phyloP scores from a whole-genome alignment of 257 asterid genomes.

The Solanum sparsipilum region DNA sequence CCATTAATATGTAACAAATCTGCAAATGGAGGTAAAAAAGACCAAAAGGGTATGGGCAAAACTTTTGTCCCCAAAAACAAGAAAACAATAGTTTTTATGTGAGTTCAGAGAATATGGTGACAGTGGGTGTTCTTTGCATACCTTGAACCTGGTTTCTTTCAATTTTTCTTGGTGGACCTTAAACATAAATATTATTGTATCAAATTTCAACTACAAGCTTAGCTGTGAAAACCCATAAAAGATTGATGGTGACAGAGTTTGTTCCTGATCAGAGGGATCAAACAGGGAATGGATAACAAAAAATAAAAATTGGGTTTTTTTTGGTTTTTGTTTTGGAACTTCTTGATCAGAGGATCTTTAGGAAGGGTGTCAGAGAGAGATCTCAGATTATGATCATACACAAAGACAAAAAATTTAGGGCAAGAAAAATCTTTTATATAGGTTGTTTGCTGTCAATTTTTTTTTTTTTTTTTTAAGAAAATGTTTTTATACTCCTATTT shows the following conservation, averaged over 20 bases:
- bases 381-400: constrained; percentile 45
- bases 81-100: constrained; percentile 32
- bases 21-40: constrained; percentile 1
- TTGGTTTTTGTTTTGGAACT: constrained; percentile 24
- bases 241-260: constrained; percentile 89
- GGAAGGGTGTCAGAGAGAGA: constrained; percentile 54
- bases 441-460: background rate
- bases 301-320: constrained; percentile 12
- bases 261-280: constrained; percentile 69
- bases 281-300: constrained; percentile 47
- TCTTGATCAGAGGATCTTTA: constrained; percentile 25
- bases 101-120: constrained; percentile 67
- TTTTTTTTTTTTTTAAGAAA: background rate
- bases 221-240: constrained; percentile 77
- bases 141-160: constrained; percentile 71
- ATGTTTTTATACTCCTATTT: background rate
- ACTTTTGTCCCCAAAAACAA: constrained; percentile 25
- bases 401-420: background rate
- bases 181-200: constrained; percentile 39
- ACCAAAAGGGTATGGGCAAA: constrained; percentile 74
- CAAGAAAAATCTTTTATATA: background rate
- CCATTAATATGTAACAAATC: constrained; percentile 47
- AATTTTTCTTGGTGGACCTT: constrained; percentile 54
- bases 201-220: constrained; percentile 57
- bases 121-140: constrained; percentile 27